Evolutionary conservation across 1,284 basidiomycete species (phyloP).

Genomic region (Marasmius fiardii): DNA sequence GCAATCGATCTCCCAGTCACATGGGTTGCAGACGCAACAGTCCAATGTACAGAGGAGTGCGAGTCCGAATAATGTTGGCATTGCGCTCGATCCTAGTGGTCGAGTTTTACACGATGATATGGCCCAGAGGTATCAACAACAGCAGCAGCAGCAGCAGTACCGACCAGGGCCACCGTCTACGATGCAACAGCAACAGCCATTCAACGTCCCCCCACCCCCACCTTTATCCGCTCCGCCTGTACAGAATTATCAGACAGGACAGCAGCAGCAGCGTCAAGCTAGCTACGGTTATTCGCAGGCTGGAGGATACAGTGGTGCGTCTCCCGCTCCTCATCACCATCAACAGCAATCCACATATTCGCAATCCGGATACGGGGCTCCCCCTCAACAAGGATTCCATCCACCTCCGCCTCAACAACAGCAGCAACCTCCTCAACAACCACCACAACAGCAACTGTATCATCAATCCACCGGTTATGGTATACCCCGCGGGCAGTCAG

Average conservation of each 20-base stretch:
- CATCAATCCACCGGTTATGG: slow-evolving; percentile 23
- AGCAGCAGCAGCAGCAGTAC: slow-evolving; percentile 21
- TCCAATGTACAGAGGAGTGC: not conserved
- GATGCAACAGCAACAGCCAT: not conserved
- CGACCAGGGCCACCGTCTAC: not conserved
- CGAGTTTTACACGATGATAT: slow-evolving; percentile 79
- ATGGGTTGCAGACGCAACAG: not conserved
- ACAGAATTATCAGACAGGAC: slow-evolving; percentile 16
- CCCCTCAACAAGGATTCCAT: not conserved
- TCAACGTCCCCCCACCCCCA: not conserved
- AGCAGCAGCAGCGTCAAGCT: slow-evolving; percentile 16
- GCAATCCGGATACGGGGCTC: not conserved
- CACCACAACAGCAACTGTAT: slow-evolving; percentile 16
- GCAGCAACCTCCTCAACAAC: slow-evolving; percentile 20
- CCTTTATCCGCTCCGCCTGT: slow-evolving; percentile 21
- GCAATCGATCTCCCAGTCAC: not conserved
- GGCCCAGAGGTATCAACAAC: slow-evolving; percentile 56
- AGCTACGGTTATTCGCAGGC: slow-evolving; percentile 15
- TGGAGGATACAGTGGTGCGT: not conserved
- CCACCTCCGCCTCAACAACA: slow-evolving; percentile 23
- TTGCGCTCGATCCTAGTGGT: slow-evolving; percentile 58
- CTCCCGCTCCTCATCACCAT: slow-evolving; percentile 20
- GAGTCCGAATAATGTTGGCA: not conserved
- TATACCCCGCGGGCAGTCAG: slow-evolving; percentile 32
- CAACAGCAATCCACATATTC: slow-evolving; percentile 17